Base-by-base conservation (phyloP, 2,329 filamentous ascomycete genomes). In the Xylogone sp. region DNA sequence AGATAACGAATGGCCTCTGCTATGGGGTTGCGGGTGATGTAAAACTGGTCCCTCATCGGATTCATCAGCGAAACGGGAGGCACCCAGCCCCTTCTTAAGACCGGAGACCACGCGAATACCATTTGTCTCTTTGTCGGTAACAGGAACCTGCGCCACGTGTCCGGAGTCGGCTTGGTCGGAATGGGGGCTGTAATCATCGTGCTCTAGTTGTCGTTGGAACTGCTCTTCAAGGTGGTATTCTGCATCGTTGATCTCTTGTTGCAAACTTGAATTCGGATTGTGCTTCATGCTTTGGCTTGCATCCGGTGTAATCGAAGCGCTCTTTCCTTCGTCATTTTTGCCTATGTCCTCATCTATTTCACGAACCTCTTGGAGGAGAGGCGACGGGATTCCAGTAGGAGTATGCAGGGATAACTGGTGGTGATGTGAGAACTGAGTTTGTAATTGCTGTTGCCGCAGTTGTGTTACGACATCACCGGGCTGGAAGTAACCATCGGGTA, bases 171-270 rank as follows among this genome's bases (percentile, higher is more conserved):
- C 62, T 50, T 67, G 64, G 22, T 65, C 65, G 24, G 66, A 69
- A 53, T 84, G 83, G 2, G 85, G 86, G 61, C 83, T 88, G 63
- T 89, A 87, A 58, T 90, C 87, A 50, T 88, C 86, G 59, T 91
- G 86, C 53, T 92, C 87, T 46, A 93, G 75, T 62, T 93, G 86
- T 49, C 87, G 84, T 48, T 89, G 84, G 55, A 92, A 83, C 54
- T 89, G 84, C 65, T 91, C 84, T 65, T 92, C 88, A 55, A 94
- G 70, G 61, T 93, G 89, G 63, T 94, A 93, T 62, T 96, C 89
- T 3, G 88, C 86, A 63, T 92, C 88, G 46, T 94, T 87, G 51
- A 95, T 86, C 59, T 94, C 90, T 55, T 86, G 86, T 66, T 96
- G 90, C 21, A 96, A 77, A 44, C 83, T 89, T 56, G 85, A 80